These are phyloP conservation scores for Dictyostelium purpureum DNA, from an alignment of 78 protist species.

Conservation along the genomic window DNA sequence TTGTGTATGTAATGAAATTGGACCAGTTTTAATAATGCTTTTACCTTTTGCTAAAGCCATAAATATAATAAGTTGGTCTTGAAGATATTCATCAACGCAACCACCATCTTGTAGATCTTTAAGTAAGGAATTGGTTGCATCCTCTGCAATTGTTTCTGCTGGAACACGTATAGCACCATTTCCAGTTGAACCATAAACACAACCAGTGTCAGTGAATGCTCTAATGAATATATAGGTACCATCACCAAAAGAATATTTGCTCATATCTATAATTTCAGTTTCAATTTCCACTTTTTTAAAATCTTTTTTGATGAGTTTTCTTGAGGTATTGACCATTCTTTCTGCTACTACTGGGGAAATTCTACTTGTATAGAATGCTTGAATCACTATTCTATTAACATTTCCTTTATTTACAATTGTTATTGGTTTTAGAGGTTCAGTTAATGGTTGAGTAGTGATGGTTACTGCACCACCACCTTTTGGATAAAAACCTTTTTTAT, in stretches of 20 bases:
- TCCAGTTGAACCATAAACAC: constrained; percentile 71
- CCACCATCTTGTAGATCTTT: constrained; percentile 80
- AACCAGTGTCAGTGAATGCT: constrained; percentile 83
- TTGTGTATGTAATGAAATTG: constrained; percentile 81
- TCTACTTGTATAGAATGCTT: neutral
- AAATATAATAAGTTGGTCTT: constrained; percentile 90
- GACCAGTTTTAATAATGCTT: constrained; percentile 80
- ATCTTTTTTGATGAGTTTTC: constrained; percentile 22
- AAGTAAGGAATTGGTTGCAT: constrained; percentile 46
- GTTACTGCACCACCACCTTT: constrained; percentile 56
- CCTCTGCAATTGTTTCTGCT: constrained; percentile 74
- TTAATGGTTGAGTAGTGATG: constrained; percentile 27
- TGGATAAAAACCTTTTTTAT: constrained; percentile 72
- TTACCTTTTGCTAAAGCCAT: constrained; percentile 91
- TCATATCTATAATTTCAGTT: neutral
- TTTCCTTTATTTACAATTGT: neutral
- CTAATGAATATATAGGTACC: constrained; percentile 32
- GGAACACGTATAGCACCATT: constrained; percentile 75
- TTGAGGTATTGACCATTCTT: constrained; percentile 28
- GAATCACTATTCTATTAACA: neutral
- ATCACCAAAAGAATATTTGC: constrained; percentile 42
- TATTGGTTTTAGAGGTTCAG: constrained; percentile 21
- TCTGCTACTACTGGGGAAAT: constrained; percentile 4
- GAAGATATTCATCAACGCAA: constrained; percentile 88
- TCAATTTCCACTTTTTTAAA: constrained; percentile 51